phyloP scores from a whole-genome alignment of 345 rosid genomes.

The Pseudoturritis turrita region DNA sequence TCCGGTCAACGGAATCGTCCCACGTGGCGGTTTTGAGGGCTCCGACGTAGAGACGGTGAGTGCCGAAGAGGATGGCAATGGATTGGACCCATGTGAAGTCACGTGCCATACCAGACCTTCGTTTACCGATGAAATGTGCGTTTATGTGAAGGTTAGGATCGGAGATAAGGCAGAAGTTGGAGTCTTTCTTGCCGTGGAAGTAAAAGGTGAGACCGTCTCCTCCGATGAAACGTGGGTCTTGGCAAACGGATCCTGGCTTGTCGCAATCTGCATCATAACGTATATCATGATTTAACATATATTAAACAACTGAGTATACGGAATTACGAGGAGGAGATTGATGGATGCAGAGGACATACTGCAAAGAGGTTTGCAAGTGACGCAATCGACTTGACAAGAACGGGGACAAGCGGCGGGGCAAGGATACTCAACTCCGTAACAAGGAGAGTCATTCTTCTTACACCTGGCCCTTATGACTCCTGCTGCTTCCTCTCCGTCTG shows the following conservation, averaged over 20 bases:
- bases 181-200: constrained; percentile 67
- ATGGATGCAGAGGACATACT: constrained; percentile 30
- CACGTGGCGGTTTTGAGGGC: constrained; percentile 53
- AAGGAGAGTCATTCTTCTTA: constrained; percentile 33
- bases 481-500: constrained; percentile 16
- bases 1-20: constrained; percentile 45
- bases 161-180: constrained; percentile 48
- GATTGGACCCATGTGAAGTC: constrained; percentile 68
- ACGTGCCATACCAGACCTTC: constrained; percentile 43
- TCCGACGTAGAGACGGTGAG: constrained; percentile 45
- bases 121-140: constrained; percentile 52
- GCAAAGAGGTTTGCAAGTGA: constrained; percentile 60
- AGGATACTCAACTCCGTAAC: constrained; percentile 37
- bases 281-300: background rate
- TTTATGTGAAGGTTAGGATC: constrained; percentile 52
- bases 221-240: constrained; percentile 67
- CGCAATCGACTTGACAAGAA: constrained; percentile 54
- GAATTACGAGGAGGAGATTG: background rate
- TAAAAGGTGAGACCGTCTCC: constrained; percentile 66
- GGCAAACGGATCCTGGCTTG: constrained; percentile 54
- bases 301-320: background rate
- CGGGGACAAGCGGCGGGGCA: constrained; percentile 50
- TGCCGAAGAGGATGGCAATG: constrained; percentile 44
- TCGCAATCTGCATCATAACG: constrained; percentile 42
- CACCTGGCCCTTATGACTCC: constrained; percentile 36